Evolutionary conservation across 2,329 filamentous ascomycete genomes (phyloP), one percentile per base, ranked within the genome.

Genomic region (Fusarium guadeloupense): DNA sequence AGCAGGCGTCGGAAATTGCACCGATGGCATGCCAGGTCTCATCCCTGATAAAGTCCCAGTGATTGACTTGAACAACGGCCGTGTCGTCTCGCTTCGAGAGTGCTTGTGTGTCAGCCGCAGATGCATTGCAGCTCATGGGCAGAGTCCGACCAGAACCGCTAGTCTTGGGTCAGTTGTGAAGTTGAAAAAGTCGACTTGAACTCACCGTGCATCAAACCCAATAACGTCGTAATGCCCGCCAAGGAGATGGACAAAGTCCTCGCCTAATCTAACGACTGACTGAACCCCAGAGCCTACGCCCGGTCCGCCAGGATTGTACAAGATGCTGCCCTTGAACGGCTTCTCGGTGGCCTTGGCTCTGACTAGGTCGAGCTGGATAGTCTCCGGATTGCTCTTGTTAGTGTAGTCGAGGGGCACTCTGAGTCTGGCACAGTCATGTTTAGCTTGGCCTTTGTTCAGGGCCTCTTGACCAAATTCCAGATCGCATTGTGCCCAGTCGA

Each of bases 401-500:
- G 72, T 71, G 59, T 80, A 79, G 61, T 79, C 77, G 9, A 78
- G 72, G 2, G 77, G 77, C 0, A 78, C 76, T 0, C 55, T 38
- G 17, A 79, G 53, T n/a, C 59, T 74, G n/a, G 69, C 73, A 59
- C 76, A 78, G 19, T 74, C 62, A 57, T 35, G 20, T 13, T 10
- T 9, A 34, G n/a, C 25, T 48, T 35, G 42, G 21, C 6, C 5
- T 9, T 25, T 13, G 16, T 34, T 34, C 34, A 14, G 3, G 10
- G 6, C 13, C 17, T 20, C 17, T 6, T 35, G 4, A 14, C 31
- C 42, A 17, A 35, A 45, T 12, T 34, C 31, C 42, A 45, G 16
- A 16, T 45, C 20, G 30, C 41, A 44, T 34, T n/a, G n/a, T 12
- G 20, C 31, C 41, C 30, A 44, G 41, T 34, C 21, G 19, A 44